A percentile compares a stretch with the other conserved stretches of the same genome.
Evolutionary conservation across 306 rosid genomes (phyloP).

Genomic region (Canavalia ensiformis): DNA sequence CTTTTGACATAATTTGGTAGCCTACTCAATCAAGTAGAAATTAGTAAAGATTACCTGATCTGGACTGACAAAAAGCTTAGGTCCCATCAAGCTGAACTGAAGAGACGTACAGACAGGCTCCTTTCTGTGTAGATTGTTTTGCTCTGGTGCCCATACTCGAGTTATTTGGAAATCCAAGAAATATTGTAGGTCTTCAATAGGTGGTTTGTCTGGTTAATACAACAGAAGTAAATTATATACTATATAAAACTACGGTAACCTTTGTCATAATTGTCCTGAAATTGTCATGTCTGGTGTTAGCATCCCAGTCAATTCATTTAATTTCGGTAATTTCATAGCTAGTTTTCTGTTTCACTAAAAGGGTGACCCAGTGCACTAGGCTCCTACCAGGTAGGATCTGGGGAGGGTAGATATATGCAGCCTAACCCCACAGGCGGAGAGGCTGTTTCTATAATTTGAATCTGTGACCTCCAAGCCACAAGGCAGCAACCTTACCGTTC

Average conservation of each 20-base stretch:
- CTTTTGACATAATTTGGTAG: conserved; percentile 32
- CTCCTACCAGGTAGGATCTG: neutral
- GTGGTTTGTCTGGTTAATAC: conserved; percentile 81
- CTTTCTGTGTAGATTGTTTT: conserved; percentile 83
- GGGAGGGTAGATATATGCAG: neutral
- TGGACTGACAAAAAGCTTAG: conserved; percentile 91
- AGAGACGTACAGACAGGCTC: conserved; percentile 89
- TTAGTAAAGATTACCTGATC: conserved; percentile 76
- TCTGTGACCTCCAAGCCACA: neutral
- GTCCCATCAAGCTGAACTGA: conserved; percentile 99
- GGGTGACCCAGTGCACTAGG: neutral
- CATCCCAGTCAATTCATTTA: neutral
- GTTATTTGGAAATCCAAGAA: conserved; percentile 96
- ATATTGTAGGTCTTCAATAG: conserved; percentile 94
- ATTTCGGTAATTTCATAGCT: neutral
- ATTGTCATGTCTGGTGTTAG: neutral
- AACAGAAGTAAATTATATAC: conserved; percentile 18
- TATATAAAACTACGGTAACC: neutral
- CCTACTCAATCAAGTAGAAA: conserved; percentile 27
- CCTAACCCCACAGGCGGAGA: neutral
- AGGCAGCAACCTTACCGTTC: conserved; percentile 5
- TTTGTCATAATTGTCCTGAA: conserved; percentile 5
- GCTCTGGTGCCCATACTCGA: conserved; percentile 94
- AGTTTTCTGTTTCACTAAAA: neutral
- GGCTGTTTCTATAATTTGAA: neutral